These are phyloP conservation scores for Wickerhamomyces ciferrii DNA, from an alignment of 805 yeast species.

Conservation along the genomic window DNA sequence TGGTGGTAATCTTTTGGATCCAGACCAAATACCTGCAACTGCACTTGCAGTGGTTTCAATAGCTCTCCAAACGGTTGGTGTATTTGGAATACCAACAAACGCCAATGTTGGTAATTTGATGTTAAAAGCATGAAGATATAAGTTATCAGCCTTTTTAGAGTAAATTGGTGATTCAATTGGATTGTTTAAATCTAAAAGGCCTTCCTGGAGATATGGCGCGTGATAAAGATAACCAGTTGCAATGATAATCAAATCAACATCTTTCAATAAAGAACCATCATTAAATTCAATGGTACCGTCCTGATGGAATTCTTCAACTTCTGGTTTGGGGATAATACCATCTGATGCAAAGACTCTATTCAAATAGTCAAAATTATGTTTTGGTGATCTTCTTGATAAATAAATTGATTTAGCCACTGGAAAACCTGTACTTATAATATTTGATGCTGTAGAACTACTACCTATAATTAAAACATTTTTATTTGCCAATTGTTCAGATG, in stretches of 20 bases:
- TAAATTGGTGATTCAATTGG: slow-evolving; percentile 11
- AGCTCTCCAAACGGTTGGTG: slow-evolving; percentile 39
- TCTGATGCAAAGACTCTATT: slow-evolving; percentile 29
- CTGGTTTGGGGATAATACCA: slow-evolving; percentile 28
- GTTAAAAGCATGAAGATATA: slow-evolving; percentile 30
- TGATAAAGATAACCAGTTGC: slow-evolving; percentile 36
- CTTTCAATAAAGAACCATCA: slow-evolving; percentile 26
- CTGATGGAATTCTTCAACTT: slow-evolving; percentile 21
- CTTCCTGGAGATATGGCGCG: slow-evolving; percentile 25
- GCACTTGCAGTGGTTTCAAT: slow-evolving; percentile 45
- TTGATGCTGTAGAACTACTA: slow-evolving; percentile 27
- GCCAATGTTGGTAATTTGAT: slow-evolving; percentile 39
- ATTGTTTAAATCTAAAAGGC: slow-evolving; percentile 15
- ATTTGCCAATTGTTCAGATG: slow-evolving; percentile 19
- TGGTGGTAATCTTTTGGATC: slow-evolving; percentile 29
- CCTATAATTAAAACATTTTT: slow-evolving; percentile 30
- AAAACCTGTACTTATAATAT: slow-evolving; percentile 33
- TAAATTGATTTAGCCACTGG: slow-evolving; percentile 38
- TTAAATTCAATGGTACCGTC: slow-evolving; percentile 20
- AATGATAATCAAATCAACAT: slow-evolving; percentile 27
- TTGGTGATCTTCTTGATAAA: slow-evolving; percentile 65
- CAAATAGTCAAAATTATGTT: slow-evolving; percentile 39
- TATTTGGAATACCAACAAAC: slow-evolving; percentile 29
- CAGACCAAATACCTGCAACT: slow-evolving; percentile 45
- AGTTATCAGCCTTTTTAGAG: slow-evolving; percentile 14